These are phyloP conservation scores for Avena atlantica DNA, from an alignment of 176 grass and related monocot genomes.

Conservation along the genomic window DNA sequence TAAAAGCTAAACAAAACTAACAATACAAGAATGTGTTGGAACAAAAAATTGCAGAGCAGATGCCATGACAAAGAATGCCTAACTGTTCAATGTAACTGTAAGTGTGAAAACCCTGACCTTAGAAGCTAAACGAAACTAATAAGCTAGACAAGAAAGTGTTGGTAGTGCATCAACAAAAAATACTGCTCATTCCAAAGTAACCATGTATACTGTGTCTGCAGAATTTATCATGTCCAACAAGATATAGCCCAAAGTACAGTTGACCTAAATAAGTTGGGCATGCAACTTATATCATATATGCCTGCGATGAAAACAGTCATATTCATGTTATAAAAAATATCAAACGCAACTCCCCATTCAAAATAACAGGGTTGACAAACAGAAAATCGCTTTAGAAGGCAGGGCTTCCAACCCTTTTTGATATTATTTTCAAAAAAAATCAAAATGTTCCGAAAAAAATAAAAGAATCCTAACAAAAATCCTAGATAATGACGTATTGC, in stretches of 20 bases:
- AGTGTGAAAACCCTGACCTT: neutral
- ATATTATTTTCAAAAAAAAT: too few relatives aligned
- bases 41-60: neutral
- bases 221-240: constrained; percentile 9
- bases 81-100: neutral
- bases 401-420: too few relatives aligned
- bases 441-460: too few relatives aligned
- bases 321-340: neutral
- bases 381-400: too few relatives aligned
- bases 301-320: neutral
- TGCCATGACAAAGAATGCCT: neutral
- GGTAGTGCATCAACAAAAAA: neutral
- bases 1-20: neutral
- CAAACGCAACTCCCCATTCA: neutral
- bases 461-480: too few relatives aligned
- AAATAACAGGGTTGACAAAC: constrained; percentile 9
- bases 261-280: constrained; percentile 15
- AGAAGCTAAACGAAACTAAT: neutral
- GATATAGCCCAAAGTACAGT: constrained; percentile 15
- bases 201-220: neutral
- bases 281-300: constrained; percentile 6
- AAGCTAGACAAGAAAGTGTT: neutral
- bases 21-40: neutral
- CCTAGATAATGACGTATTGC: too few relatives aligned
- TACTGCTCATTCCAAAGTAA: constrained; percentile 4